Conservation (phyloP, 169 alveolate species). For the Babesia sp. region DNA sequence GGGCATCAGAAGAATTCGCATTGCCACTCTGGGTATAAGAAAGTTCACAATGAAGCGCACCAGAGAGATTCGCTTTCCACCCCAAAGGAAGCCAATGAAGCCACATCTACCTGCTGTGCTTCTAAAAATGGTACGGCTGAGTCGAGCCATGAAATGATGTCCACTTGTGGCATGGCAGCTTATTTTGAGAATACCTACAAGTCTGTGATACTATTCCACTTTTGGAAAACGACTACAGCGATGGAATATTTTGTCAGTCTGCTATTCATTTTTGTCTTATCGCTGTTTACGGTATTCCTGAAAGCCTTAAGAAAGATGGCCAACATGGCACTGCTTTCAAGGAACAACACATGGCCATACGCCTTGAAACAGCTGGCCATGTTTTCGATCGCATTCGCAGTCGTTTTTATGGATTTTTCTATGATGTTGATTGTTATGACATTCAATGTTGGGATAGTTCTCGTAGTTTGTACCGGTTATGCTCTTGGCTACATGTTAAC, state of each 20-base stretch:
- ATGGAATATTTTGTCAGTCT: neutral
- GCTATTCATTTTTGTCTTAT: conserved; percentile 3
- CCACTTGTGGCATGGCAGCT: conserved; percentile 14
- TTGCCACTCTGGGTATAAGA: neutral
- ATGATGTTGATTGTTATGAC: conserved; percentile 77
- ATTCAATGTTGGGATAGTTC: conserved; percentile 73
- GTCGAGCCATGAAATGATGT: neutral
- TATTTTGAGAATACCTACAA: conserved; percentile 13
- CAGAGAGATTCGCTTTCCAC: neutral
- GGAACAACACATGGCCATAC: neutral
- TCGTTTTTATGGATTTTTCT: conserved; percentile 66
- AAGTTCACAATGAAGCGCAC: neutral
- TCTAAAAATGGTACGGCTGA: neutral
- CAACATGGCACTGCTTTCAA: neutral
- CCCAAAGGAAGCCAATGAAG: neutral
- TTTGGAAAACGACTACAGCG: conserved; percentile 23
- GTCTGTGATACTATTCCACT: conserved; percentile 5
- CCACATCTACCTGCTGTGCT: neutral
- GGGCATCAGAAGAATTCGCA: neutral
- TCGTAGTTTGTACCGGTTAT: conserved; percentile 68
- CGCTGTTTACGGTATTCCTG: conserved; percentile 17
- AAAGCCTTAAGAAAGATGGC: conserved; percentile 13
- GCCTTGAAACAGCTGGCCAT: conserved; percentile 22
- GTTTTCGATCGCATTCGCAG: conserved; percentile 58
- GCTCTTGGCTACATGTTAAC: conserved; percentile 71